phyloP scores from a whole-genome alignment of 139 green algal species.

The Chlamydomonas sp. region DNA sequence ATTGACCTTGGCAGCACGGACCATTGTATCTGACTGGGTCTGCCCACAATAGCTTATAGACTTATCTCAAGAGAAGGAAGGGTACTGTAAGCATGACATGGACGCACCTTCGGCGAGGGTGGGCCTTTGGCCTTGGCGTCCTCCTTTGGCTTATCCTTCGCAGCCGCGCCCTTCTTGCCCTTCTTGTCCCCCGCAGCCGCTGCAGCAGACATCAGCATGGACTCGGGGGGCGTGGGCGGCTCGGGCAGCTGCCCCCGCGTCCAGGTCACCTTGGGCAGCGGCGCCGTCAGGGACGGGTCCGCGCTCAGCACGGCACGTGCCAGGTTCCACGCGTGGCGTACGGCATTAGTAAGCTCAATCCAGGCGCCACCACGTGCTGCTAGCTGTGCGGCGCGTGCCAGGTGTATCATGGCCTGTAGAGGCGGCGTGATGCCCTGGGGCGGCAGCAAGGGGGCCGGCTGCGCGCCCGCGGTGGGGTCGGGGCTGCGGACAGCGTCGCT shows the following conservation, averaged over 20 bases:
- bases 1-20: no score
- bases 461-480: neutral
- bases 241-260: constrained; percentile 19
- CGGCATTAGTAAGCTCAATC: constrained; percentile 52
- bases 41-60: no score
- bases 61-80: no score
- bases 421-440: neutral
- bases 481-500: neutral
- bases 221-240: constrained; percentile 2
- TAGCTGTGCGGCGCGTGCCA: constrained; percentile 44
- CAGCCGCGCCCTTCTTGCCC: constrained; percentile 22
- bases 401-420: constrained; percentile 48
- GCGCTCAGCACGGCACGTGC: constrained; percentile 43
- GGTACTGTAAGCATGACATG: neutral
- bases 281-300: constrained; percentile 22
- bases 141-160: constrained; percentile 5
- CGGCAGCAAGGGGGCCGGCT: neutral
- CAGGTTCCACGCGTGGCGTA: constrained; percentile 55
- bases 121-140: neutral
- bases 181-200: neutral
- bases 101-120: neutral
- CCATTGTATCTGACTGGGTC: no score
- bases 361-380: constrained; percentile 47
- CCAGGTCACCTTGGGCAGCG: constrained; percentile 32
- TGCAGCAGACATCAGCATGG: constrained; percentile 4